Conservation (phyloP, 2,329 filamentous ascomycete species). For the Phyllosticta citribraziliensis region DNA sequence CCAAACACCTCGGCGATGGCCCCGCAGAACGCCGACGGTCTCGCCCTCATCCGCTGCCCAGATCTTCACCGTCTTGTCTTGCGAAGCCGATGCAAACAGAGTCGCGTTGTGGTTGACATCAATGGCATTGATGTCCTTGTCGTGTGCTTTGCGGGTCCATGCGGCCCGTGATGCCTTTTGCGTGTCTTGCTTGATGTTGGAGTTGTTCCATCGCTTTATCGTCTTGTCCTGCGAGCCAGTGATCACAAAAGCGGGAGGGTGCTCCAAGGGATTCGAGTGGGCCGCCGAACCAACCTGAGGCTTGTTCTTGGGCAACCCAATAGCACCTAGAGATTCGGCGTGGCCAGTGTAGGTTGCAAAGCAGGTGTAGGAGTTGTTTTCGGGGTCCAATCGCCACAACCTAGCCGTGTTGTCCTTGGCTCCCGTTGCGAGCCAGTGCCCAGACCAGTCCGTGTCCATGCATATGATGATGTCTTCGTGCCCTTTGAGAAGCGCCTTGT, state of each 20-base stretch:
- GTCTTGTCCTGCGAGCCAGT: conserved; percentile 95
- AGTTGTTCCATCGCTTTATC: conserved; percentile 78
- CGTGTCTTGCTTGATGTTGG: conserved; percentile 22
- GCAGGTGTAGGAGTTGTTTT: conserved; percentile 65
- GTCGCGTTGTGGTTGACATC: conserved; percentile 64
- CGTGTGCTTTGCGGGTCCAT: conserved; percentile 91
- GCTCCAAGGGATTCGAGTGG: conserved; percentile 60
- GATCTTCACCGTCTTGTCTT: conserved; percentile 94
- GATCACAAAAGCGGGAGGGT: conserved; percentile 75
- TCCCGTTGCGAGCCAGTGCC: conserved; percentile 90
- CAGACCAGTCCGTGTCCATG: conserved; percentile 91
- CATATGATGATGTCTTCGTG: conserved; percentile 95
- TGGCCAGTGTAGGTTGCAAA: conserved; percentile 80
- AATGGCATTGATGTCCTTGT: conserved; percentile 97
- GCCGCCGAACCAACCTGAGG: conserved; percentile 62
- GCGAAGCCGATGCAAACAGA: conserved; percentile 92
- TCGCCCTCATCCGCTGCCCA: conserved; percentile 89
- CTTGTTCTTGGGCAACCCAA: conserved; percentile 63
- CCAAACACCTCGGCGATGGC: conserved; percentile 94
- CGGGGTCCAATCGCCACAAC: conserved; percentile 77
- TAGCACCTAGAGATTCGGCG: conserved; percentile 85
- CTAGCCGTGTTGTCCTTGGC: conserved; percentile 94
- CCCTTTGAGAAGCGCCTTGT: conserved; percentile 75
- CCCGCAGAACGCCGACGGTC: conserved; percentile 79
- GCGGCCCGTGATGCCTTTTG: conserved; percentile 54